Evolutionary conservation across 2,329 filamentous ascomycete species (phyloP).

Genomic region (Xylaria sp.): DNA sequence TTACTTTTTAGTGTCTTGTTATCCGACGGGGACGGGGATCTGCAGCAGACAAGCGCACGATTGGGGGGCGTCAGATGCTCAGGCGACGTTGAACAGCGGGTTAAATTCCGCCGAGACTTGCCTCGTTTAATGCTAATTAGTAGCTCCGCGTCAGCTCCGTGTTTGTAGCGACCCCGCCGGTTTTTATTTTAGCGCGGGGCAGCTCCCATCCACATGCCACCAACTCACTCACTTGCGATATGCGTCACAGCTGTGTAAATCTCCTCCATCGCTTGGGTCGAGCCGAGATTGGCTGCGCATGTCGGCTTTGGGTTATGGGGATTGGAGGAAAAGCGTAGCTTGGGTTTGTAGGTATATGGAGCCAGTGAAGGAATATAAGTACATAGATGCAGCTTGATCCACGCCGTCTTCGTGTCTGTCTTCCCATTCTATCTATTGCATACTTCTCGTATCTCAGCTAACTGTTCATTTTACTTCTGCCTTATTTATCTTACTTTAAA

Average conservation of each 20-base stretch:
- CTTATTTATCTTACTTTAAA: not conserved
- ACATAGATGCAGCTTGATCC: not conserved
- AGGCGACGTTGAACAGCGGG: constrained; percentile 33
- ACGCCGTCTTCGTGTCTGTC: not conserved
- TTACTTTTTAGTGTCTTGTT: not conserved
- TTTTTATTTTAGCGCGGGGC: constrained; percentile 32
- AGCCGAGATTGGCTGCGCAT: constrained; percentile 1
- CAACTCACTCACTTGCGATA: not conserved
- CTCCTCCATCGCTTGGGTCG: not conserved
- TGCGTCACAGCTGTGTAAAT: not conserved
- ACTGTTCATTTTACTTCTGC: not conserved
- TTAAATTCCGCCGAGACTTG: constrained; percentile 36
- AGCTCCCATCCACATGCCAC: constrained; percentile 1
- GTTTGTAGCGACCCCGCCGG: constrained; percentile 2
- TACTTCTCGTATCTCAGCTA: not conserved
- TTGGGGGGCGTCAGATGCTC: constrained; percentile 2
- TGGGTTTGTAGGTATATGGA: not conserved
- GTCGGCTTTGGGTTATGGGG: not conserved
- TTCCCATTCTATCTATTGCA: not conserved
- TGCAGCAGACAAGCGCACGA: constrained; percentile 29
- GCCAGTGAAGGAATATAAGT: not conserved
- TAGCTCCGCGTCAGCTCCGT: not conserved
- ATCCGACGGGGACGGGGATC: not conserved
- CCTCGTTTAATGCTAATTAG: not conserved
- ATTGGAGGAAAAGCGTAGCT: constrained; percentile 24